Conservation (phyloP, 2,329 filamentous ascomycete genomes). For the Calonectria pseudoturangicola region DNA sequence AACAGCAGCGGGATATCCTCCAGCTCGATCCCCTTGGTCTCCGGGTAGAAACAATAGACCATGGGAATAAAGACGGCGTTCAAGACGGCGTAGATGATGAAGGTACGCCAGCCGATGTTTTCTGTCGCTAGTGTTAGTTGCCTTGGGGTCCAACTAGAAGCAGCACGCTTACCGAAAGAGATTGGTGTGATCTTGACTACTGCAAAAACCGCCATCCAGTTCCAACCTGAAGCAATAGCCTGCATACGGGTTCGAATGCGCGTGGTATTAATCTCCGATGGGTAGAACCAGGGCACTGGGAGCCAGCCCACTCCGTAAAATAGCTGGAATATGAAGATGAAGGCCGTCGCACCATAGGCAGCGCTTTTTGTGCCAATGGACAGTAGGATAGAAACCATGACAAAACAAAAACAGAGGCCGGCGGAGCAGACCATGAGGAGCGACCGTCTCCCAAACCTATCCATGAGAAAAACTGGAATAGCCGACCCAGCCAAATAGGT, state of each 20-base stretch:
- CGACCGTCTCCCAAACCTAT: constrained; percentile 57
- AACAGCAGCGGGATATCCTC: constrained; percentile 58
- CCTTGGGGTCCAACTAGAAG: neutral
- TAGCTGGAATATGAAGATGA: constrained; percentile 66
- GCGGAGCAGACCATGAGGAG: constrained; percentile 63
- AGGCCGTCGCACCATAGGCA: constrained; percentile 64
- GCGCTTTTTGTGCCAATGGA: constrained; percentile 55
- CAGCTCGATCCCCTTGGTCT: constrained; percentile 62
- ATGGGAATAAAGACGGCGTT: constrained; percentile 55
- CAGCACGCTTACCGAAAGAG: constrained; percentile 68
- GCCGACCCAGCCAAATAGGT: constrained; percentile 63
- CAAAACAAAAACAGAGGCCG: constrained; percentile 65
- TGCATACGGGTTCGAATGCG: constrained; percentile 62
- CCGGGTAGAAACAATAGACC: constrained; percentile 56
- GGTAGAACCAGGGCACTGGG: constrained; percentile 66
- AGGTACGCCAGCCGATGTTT: constrained; percentile 54
- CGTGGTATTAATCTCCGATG: constrained; percentile 63
- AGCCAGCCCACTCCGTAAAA: constrained; percentile 66
- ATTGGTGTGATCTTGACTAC: constrained; percentile 84
- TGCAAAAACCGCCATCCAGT: constrained; percentile 44
- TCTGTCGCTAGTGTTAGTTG: constrained; percentile 20
- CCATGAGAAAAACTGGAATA: constrained; percentile 61
- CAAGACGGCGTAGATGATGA: constrained; percentile 56
- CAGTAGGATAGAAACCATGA: constrained; percentile 62
- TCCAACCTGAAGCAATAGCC: constrained; percentile 58